These are phyloP conservation scores for Fusarium bactridioides DNA, from an alignment of 2,329 filamentous ascomycete species.

Conservation along the genomic window DNA sequence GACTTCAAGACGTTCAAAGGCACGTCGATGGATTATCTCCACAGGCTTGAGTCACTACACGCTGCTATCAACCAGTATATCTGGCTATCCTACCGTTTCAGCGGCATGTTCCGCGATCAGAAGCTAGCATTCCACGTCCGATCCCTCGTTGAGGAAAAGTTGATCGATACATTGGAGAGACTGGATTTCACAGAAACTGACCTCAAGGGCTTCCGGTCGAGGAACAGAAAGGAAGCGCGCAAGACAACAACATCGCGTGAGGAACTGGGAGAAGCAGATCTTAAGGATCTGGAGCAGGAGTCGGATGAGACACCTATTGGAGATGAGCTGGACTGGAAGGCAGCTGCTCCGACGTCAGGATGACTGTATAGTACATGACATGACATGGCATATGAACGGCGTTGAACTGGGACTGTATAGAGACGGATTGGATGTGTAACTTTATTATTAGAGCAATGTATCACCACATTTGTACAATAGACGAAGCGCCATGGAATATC, in stretches of 20 bases:
- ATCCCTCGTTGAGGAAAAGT: constrained; percentile 76
- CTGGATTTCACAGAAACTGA: constrained; percentile 58
- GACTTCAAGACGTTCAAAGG: constrained; percentile 53
- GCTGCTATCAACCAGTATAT: constrained; percentile 84
- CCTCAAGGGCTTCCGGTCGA: constrained; percentile 40
- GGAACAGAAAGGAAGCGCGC: constrained; percentile 34
- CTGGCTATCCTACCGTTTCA: constrained; percentile 92
- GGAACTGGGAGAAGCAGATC: constrained; percentile 20
- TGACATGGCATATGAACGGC: not conserved
- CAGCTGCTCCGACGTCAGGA: not conserved
- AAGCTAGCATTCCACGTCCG: constrained; percentile 82
- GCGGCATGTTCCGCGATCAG: constrained; percentile 79
- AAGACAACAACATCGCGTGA: constrained; percentile 17
- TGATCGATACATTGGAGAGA: constrained; percentile 58
- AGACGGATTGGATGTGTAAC: constrained; percentile 22
- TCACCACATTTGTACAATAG: constrained; percentile 24
- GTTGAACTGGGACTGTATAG: not conserved
- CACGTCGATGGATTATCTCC: constrained; percentile 65
- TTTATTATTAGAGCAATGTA: constrained; percentile 25
- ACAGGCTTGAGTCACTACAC: constrained; percentile 78
- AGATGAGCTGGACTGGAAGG: constrained; percentile 16
- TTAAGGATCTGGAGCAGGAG: constrained; percentile 26
- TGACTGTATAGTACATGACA: constrained; percentile 16
- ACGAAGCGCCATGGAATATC: not conserved
- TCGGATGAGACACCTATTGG: constrained; percentile 24